Evolutionary conservation across 2,329 filamentous ascomycete genomes (phyloP), one percentile per base, ranked within the genome.

Genomic region (Colletotrichum lini): DNA sequence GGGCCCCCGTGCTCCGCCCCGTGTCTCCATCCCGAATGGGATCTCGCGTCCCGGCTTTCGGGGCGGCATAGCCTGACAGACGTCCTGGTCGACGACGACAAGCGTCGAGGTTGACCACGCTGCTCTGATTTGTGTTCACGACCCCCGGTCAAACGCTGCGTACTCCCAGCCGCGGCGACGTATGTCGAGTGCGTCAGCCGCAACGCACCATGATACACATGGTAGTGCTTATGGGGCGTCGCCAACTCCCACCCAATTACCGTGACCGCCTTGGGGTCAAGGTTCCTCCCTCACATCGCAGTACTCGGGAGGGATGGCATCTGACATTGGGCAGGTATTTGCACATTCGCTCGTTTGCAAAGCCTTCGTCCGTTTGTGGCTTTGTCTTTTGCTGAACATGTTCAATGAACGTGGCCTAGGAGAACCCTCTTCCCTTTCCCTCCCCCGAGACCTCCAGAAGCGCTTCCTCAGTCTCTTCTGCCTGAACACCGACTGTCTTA

Each of bases 161-260:
- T 13, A 12, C 42, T 47, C 18, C 30, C 26, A 47, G 52, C 57
- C 38, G 38, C 54, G 23, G 47, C 26, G 63, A 30, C 50, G 44
- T 38, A 61, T 44, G 44, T 21, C 15, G 44, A 26, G 42, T 23
- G 23, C 13, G 16, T 70, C 67, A 70, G 67, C 64, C 67, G 63
- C 67, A 67, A 40, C 49, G 38, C 57, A 50, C 67, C 57, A 62
- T 57, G 52, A 15, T 5, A 52, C 52, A 49, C 47, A 9, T 9
- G 30, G 30, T 35, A 38, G 65, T 53, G 68, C 68, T 63, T 71
- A 35, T 35, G 53, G 42, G 58, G 58, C 58, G 40, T 26, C 59
- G 58, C 58, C 21, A 53, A 58, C 42, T 40, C 21, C 49, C 35
- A 50, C 26, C 30, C 38, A 15, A 18, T 13, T 16, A 16, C 15